A percentile compares a stretch with the other conserved stretches of the same genome.
phyloP scores from a whole-genome alignment of 352 stramenopile species.

The Thalassiosira exigua region DNA sequence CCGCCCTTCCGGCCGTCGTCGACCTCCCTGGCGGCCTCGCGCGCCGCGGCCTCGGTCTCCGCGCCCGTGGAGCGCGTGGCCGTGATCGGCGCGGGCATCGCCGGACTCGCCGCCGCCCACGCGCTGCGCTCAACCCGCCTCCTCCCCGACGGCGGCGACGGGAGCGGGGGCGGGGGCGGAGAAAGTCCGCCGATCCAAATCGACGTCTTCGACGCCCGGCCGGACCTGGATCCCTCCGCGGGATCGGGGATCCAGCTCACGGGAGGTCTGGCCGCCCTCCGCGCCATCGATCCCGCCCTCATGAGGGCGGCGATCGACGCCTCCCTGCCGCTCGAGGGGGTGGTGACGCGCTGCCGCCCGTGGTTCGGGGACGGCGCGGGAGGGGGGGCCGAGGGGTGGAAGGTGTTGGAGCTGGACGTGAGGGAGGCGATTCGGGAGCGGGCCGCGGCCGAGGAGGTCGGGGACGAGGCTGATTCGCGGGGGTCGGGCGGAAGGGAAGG shows the following conservation, averaged over 20 bases:
- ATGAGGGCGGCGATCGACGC: conserved; percentile 58
- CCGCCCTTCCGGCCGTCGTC: background rate
- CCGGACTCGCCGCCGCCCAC: conserved; percentile 69
- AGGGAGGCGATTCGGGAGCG: conserved; percentile 39
- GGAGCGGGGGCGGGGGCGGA: background rate
- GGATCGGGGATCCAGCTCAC: conserved; percentile 79
- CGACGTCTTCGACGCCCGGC: conserved; percentile 68
- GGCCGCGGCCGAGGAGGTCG: conserved; percentile 4
- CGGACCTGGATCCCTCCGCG: conserved; percentile 41
- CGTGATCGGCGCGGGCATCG: conserved; percentile 63
- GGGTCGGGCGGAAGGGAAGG: conserved; percentile 17
- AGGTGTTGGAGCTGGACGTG: conserved; percentile 64
- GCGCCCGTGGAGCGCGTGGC: conserved; percentile 35
- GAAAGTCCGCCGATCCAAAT: conserved; percentile 42
- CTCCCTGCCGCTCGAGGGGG: conserved; percentile 47
- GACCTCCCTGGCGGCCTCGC: background rate
- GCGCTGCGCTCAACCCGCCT: conserved; percentile 42
- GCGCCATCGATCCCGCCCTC: conserved; percentile 62
- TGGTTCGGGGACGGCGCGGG: conserved; percentile 52
- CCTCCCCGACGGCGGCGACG: background rate
- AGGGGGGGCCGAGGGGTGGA: conserved; percentile 28
- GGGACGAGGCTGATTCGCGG: conserved; percentile 2
- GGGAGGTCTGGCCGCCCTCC: conserved; percentile 60
- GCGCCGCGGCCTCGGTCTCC: background rate
- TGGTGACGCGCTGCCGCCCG: conserved; percentile 57